Percentiles rank a stretch among this genome's conserved stretches.
Conservation (phyloP, 257 asterid species). For the Dorcoceras hygrometricum region DNA sequence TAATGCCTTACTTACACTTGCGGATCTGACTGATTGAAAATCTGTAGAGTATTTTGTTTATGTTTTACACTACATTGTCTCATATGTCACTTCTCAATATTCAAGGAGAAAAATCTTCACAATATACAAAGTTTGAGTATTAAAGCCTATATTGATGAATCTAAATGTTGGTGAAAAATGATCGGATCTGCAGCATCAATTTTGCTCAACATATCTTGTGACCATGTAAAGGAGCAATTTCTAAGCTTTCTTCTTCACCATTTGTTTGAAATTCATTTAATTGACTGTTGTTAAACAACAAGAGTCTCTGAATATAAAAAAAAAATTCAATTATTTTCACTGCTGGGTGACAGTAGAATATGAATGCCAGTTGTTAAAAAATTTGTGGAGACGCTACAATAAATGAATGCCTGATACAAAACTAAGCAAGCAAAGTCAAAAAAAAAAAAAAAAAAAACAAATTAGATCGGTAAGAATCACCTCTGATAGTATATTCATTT, state of each 20-base stretch:
- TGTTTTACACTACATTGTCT: background rate
- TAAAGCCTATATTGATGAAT: background rate
- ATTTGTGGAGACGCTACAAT: background rate
- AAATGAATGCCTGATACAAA: background rate
- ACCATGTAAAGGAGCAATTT: slow-evolving; percentile 1
- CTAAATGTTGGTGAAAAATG: background rate
- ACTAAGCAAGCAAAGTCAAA: background rate
- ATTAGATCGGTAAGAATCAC: slow-evolving; percentile 13
- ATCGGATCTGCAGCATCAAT: background rate
- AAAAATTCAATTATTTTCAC: slow-evolving; percentile 1
- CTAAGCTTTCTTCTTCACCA: slow-evolving; percentile 20
- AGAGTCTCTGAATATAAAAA: background rate
- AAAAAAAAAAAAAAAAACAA: slow-evolving; percentile 16
- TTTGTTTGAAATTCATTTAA: slow-evolving; percentile 17
- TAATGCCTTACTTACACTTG: background rate
- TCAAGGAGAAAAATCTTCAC: background rate
- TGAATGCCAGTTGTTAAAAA: background rate
- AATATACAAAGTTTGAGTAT: background rate
- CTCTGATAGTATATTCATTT: slow-evolving; percentile 9
- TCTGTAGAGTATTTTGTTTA: background rate
- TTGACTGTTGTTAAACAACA: slow-evolving; percentile 4
- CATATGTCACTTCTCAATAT: background rate
- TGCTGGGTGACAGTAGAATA: background rate
- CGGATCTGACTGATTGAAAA: background rate
- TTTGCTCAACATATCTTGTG: background rate